These are phyloP conservation scores for Aspergillus avenaceus DNA, from an alignment of 495 filamentous ascomycete species.

Conservation along the genomic window DNA sequence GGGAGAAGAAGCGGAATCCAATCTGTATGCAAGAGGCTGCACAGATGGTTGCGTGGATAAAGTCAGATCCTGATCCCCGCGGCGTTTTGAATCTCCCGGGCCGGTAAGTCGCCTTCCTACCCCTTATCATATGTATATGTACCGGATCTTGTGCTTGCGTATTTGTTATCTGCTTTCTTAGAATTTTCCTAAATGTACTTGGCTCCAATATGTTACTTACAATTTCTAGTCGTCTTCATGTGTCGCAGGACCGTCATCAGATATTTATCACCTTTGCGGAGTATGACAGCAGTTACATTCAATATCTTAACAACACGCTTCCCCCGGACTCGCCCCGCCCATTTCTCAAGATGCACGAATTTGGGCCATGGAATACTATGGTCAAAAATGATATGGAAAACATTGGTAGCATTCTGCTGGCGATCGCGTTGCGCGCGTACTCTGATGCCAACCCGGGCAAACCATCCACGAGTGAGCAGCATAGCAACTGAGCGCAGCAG, in stretches of 20 bases:
- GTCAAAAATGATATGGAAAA: not conserved
- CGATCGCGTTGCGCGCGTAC: not conserved
- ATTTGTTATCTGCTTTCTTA: no score
- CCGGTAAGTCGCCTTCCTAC: not conserved
- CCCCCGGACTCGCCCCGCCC: not conserved
- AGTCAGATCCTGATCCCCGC: not conserved
- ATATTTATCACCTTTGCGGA: conserved; percentile 14
- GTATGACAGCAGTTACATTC: conserved; percentile 4
- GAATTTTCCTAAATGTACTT: no score
- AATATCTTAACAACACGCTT: conserved; percentile 1
- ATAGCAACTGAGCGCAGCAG: no score
- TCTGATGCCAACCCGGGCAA: no score
- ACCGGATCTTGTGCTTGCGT: not conserved
- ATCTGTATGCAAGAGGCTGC: conserved; percentile 15
- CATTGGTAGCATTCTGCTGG: conserved; percentile 3
- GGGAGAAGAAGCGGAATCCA: not conserved
- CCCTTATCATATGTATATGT: not conserved
- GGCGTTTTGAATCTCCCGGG: not conserved
- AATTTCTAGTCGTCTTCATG: conserved; percentile 3
- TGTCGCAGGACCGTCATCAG: conserved; percentile 11
- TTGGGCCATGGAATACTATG: conserved; percentile 1
- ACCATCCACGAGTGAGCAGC: no score
- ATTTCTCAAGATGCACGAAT: conserved; percentile 5
- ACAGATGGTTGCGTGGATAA: conserved; percentile 14
- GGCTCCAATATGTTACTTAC: no score